phyloP scores from a whole-genome alignment of 2,329 filamentous ascomycete species.

The Tolypocladium tropicale region DNA sequence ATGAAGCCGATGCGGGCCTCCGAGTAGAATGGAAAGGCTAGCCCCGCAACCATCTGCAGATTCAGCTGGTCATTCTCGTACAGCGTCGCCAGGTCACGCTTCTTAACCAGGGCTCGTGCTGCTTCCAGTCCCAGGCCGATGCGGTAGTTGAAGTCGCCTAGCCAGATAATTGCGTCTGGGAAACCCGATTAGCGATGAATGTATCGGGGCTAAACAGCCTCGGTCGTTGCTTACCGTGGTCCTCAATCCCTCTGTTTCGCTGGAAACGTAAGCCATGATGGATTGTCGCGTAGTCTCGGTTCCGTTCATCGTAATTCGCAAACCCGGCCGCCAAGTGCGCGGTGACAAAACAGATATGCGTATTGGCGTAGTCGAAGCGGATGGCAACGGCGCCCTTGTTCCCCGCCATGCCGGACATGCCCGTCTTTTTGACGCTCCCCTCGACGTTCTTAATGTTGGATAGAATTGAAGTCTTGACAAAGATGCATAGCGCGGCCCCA shows the following conservation, averaged over 20 bases:
- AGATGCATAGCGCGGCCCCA: conserved; percentile 84
- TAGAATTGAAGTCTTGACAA: conserved; percentile 70
- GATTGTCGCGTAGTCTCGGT: conserved; percentile 86
- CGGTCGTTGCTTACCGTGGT: conserved; percentile 53
- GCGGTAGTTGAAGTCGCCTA: conserved; percentile 97
- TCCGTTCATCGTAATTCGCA: conserved; percentile 91
- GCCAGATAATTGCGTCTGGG: conserved; percentile 71
- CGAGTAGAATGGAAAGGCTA: conserved; percentile 84
- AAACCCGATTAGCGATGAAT: background rate
- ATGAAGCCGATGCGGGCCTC: conserved; percentile 81
- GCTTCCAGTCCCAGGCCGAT: conserved; percentile 76
- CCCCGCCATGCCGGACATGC: conserved; percentile 91
- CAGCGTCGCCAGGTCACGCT: conserved; percentile 62
- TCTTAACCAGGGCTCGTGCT: conserved; percentile 63
- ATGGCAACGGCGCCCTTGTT: conserved; percentile 98
- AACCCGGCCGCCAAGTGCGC: conserved; percentile 95
- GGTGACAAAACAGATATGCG: conserved; percentile 88
- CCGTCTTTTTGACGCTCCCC: conserved; percentile 86
- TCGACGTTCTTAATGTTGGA: conserved; percentile 91
- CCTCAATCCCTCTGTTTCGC: conserved; percentile 78
- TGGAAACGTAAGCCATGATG: conserved; percentile 82
- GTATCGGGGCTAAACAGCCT: background rate
- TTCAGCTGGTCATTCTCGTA: conserved; percentile 96
- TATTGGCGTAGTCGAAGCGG: conserved; percentile 87
- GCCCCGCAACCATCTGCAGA: conserved; percentile 87